Conservation (phyloP, 2,329 filamentous ascomycete genomes). For the Trichophyton verrucosum region DNA sequence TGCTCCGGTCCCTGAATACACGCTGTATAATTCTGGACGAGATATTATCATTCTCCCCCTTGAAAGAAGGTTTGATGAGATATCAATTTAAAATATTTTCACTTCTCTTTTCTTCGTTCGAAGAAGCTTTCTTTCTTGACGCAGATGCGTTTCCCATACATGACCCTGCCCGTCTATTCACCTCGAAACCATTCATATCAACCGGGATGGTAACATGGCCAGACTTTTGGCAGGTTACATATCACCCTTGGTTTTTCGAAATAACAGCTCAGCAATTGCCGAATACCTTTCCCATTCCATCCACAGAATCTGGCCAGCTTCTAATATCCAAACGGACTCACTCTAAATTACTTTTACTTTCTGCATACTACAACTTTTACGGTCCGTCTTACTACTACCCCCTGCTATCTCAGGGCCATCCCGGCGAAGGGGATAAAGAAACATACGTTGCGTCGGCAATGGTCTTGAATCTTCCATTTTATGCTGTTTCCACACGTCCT, state of each 20-base stretch:
- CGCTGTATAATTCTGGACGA: slow-evolving; percentile 18
- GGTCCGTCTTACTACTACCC: slow-evolving; percentile 42
- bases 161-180: slow-evolving; percentile 37
- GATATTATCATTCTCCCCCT: slow-evolving; percentile 24
- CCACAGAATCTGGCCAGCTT: slow-evolving; percentile 40
- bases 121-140: slow-evolving; percentile 48
- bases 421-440: slow-evolving; percentile 16
- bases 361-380: slow-evolving; percentile 45
- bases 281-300: slow-evolving; percentile 28
- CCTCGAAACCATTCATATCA: slow-evolving; percentile 40
- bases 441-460: slow-evolving; percentile 12
- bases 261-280: slow-evolving; percentile 32
- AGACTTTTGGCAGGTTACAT: slow-evolving; percentile 39
- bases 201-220: slow-evolving; percentile 47
- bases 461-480: slow-evolving; percentile 12
- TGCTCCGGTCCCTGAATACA: slow-evolving; percentile 24
- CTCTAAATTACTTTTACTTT: slow-evolving; percentile 36
- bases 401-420: slow-evolving; percentile 24
- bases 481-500: slow-evolving; percentile 14
- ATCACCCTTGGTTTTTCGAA: slow-evolving; percentile 33
- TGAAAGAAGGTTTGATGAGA: slow-evolving; percentile 45
- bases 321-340: slow-evolving; percentile 39
- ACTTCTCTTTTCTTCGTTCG: slow-evolving; percentile 47
- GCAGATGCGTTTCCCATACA: slow-evolving; percentile 43
- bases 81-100: slow-evolving; percentile 48